phyloP scores from a whole-genome alignment of 805 yeast species.

The Metschnikowia reukaufii region DNA sequence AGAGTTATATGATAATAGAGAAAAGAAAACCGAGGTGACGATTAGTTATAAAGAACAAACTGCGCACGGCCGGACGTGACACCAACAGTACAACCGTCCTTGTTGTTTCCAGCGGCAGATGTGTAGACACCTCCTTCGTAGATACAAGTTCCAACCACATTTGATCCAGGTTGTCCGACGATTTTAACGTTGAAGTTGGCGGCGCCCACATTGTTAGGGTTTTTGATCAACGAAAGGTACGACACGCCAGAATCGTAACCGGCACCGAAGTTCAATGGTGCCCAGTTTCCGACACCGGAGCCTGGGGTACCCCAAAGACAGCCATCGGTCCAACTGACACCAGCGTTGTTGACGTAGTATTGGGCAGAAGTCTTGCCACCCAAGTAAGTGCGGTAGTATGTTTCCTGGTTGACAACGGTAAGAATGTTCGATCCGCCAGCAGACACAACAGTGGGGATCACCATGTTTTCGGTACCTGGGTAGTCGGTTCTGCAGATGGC shows the following conservation, averaged over 20 bases:
- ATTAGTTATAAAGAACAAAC: conserved; percentile 54
- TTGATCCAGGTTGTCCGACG: conserved; percentile 64
- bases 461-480: conserved; percentile 99
- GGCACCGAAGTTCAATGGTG: conserved; percentile 93
- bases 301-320: conserved; percentile 89
- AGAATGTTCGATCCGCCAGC: conserved; percentile 67
- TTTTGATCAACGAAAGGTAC: conserved; percentile 89
- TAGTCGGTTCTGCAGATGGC: conserved; percentile 98
- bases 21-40: not conserved
- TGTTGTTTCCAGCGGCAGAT: conserved; percentile 47
- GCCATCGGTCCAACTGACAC: conserved; percentile 85
- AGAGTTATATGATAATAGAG: not conserved
- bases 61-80: conserved; percentile 82
- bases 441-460: conserved; percentile 78
- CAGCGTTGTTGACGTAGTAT: conserved; percentile 96
- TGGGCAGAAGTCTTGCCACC: conserved; percentile 88
- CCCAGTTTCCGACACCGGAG: conserved; percentile 94
- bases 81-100: conserved; percentile 92
- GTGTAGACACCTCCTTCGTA: conserved; percentile 78
- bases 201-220: conserved; percentile 78
- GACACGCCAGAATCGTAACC: conserved; percentile 70
- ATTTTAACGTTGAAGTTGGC: conserved; percentile 62
- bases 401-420: conserved; percentile 75
- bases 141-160: conserved; percentile 68
- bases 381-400: conserved; percentile 80